Evolutionary conservation across 1,284 basidiomycete genomes (phyloP), one percentile per base, ranked within the genome.

Genomic region (Ceratobasidium sp.): DNA sequence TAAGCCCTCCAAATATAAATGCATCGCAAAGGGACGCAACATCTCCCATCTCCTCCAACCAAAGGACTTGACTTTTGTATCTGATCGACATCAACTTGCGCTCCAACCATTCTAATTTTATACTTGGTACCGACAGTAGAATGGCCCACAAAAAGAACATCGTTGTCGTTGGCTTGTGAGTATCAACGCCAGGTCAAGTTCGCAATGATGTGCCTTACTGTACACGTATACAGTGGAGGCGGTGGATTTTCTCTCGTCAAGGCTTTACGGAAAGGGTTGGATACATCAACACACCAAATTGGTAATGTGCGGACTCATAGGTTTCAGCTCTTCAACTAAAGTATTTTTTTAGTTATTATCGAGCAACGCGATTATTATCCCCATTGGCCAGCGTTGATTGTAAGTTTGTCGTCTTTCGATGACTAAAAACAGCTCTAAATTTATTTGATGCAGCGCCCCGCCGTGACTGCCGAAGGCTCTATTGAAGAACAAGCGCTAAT

Each of bases 401-500:
- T 70, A 30, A 55, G 64, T 39, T 55, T 46, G 26, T 18, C 9
- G 4, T 3, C 34, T 28, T 34, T 55, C 28, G n/a, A 55, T 5
- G 3, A 4, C 3, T 10, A 10, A 32, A 18, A 3, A n/a, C n/a
- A 18, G 32, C 18, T 30, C 52, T 55, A 14, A 55, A 53, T 9
- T 18, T 4, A 23, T 30, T 8, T 36, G 2, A 36, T 26, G 30
- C n/a, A 83, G 0, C 83, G 86, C 48, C 80, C 83, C 75, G 72
- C 81, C 36, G 82, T 83, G n/a, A 82, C 82, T 18, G 76, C 77
- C 5, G 74, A 80, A 12, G 80, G 81, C n/a, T 75, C 80, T 9
- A 79, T 85, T 16, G 82, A 83, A 71, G 79, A 82, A 21, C 74
- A 23, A 0, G 78, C 79, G 0, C 76, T 85, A 26, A 81, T 85